These are phyloP conservation scores for Aspergillus indologenus DNA, from an alignment of 495 filamentous ascomycete genomes.

Conservation along the genomic window DNA sequence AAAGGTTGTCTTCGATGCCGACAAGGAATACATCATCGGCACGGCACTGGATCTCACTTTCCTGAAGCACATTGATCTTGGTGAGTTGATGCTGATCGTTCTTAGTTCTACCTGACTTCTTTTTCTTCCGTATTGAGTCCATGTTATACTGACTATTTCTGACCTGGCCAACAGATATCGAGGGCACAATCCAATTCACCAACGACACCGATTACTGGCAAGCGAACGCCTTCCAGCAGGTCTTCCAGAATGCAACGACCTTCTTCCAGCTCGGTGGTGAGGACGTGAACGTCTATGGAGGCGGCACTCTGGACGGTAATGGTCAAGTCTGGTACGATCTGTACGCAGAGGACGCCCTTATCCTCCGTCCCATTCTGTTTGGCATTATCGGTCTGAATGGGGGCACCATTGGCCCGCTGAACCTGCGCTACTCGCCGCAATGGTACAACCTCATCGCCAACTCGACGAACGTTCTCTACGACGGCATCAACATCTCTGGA, in stretches of 20 bases:
- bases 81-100: conserved; percentile 22
- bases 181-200: conserved; percentile 56
- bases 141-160: neutral
- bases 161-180: conserved; percentile 41
- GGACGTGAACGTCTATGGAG: conserved; percentile 67
- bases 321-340: conserved; percentile 71
- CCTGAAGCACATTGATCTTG: conserved; percentile 60
- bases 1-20: conserved; percentile 56
- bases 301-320: conserved; percentile 61
- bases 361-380: conserved; percentile 59
- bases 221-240: conserved; percentile 54
- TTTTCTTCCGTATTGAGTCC: neutral
- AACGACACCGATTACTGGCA: conserved; percentile 69
- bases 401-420: conserved; percentile 58
- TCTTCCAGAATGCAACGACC: conserved; percentile 63
- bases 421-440: conserved; percentile 61
- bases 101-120: too few relatives aligned
- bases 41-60: conserved; percentile 65
- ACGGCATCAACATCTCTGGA: conserved; percentile 61
- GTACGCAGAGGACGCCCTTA: conserved; percentile 51
- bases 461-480: conserved; percentile 61
- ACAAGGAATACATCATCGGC: conserved; percentile 57
- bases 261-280: conserved; percentile 69
- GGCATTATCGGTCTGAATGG: conserved; percentile 61
- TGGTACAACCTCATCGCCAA: conserved; percentile 70